These are phyloP conservation scores for Cutaneotrichosporon cutaneum DNA, from an alignment of 1,284 basidiomycete species.

Conservation along the genomic window DNA sequence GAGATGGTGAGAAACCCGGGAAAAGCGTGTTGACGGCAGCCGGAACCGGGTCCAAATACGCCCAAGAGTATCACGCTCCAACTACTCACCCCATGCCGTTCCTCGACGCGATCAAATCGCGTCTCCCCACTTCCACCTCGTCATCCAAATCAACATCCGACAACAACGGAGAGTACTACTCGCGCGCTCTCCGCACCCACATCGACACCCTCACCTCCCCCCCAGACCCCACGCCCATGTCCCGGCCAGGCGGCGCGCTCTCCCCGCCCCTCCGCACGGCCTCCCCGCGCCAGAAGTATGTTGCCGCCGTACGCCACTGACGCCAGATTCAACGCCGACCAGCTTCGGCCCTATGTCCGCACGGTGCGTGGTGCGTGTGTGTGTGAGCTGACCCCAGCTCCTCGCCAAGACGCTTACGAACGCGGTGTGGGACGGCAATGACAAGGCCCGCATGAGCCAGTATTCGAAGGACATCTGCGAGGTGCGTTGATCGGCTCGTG, in stretches of 20 bases:
- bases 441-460: slow-evolving; percentile 35
- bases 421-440: slow-evolving; percentile 35
- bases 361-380: slow-evolving; percentile 26
- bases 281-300: slow-evolving; percentile 16
- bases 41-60: neutral
- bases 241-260: slow-evolving; percentile 4
- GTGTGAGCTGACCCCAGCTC: slow-evolving; percentile 21
- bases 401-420: slow-evolving; percentile 29
- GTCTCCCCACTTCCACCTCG: neutral
- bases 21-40: neutral
- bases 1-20: slow-evolving; percentile 1
- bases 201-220: slow-evolving; percentile 12
- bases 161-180: slow-evolving; percentile 16
- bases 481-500: slow-evolving; percentile 27
- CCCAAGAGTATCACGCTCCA: neutral
- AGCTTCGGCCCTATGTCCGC: slow-evolving; percentile 38
- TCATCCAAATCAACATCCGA: neutral
- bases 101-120: slow-evolving; percentile 17
- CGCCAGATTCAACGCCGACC: slow-evolving; percentile 36
- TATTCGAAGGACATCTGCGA: slow-evolving; percentile 46
- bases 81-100: too few species aligned
- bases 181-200: slow-evolving; percentile 13
- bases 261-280: slow-evolving; percentile 9
- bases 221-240: slow-evolving; percentile 1
- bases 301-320: slow-evolving; percentile 3